Evolutionary conservation across 768 basidiomycete genomes (phyloP).

Genomic region (Dentipellis sp.): DNA sequence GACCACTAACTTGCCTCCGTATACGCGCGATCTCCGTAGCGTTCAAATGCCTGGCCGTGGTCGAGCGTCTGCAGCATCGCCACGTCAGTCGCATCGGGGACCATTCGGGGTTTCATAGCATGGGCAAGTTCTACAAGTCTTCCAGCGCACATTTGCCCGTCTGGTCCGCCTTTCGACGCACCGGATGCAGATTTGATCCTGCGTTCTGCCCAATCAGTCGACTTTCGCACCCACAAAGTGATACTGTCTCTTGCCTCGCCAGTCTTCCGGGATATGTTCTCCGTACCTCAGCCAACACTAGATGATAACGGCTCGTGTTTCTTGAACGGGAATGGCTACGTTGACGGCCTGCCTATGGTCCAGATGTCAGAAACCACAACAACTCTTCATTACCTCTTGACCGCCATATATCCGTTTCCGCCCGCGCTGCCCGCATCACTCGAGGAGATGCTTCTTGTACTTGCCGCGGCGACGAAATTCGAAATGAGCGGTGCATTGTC

Average conservation of each 20-base stretch:
- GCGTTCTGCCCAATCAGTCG: not conserved
- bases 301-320: not conserved
- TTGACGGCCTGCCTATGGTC: too few relatives aligned
- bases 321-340: too few relatives aligned
- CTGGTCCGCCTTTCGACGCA: too few relatives aligned
- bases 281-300: not conserved
- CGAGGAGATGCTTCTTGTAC: not conserved
- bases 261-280: not conserved
- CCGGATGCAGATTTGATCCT: too few relatives aligned
- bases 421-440: not conserved
- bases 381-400: not conserved
- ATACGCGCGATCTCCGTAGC: too few relatives aligned
- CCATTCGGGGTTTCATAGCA: too few relatives aligned
- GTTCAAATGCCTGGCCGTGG: too few relatives aligned
- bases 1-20: too few relatives aligned
- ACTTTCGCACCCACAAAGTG: not conserved
- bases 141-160: too few relatives aligned
- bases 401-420: not conserved
- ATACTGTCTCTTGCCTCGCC: not conserved
- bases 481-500: conserved; percentile 7
- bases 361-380: not conserved
- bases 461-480: conserved; percentile 16
- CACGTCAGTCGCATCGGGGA: too few relatives aligned
- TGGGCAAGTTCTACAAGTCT: too few relatives aligned
- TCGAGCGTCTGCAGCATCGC: too few relatives aligned